These are phyloP conservation scores for Cladophialophora immunda DNA, from an alignment of 2,329 filamentous ascomycete species.

Conservation along the genomic window DNA sequence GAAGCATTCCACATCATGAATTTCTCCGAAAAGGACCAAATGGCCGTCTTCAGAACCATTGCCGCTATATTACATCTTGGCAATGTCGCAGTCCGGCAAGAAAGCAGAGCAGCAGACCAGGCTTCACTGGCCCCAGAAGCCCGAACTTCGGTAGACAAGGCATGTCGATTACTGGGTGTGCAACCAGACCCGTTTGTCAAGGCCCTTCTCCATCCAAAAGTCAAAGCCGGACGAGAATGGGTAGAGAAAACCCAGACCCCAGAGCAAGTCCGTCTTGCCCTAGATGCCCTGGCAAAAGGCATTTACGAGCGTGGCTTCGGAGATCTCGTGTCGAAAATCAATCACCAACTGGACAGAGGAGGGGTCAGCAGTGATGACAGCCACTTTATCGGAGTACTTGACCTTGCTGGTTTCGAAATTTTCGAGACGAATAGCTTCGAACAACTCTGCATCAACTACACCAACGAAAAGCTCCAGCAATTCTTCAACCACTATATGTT, in stretches of 20 bases:
- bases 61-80: conserved; percentile 93
- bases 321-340: conserved; percentile 90
- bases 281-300: conserved; percentile 93
- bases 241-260: conserved; percentile 98
- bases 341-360: conserved; percentile 86
- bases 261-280: conserved; percentile 87
- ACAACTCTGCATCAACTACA: conserved; percentile 99
- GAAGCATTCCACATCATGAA: conserved; percentile 96
- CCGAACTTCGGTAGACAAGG: conserved; percentile 76
- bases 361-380: conserved; percentile 85
- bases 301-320: conserved; percentile 98
- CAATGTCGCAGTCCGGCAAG: conserved; percentile 88
- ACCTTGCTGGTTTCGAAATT: conserved; percentile 99
- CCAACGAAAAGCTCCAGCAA: conserved; percentile 98
- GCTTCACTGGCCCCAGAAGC: conserved; percentile 81
- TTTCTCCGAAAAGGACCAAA: conserved; percentile 84
- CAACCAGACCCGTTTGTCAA: conserved; percentile 84
- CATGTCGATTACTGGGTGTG: conserved; percentile 86
- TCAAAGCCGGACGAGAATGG: conserved; percentile 97
- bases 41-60: conserved; percentile 82
- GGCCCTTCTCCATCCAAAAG: conserved; percentile 87
- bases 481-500: conserved; percentile 99
- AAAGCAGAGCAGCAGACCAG: conserved; percentile 90
- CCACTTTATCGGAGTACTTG: conserved; percentile 95
- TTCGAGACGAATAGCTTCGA: conserved; percentile 99